Evolutionary conservation across 768 basidiomycete genomes (phyloP), one percentile per base, ranked within the genome.

Genomic region (Postia placenta): DNA sequence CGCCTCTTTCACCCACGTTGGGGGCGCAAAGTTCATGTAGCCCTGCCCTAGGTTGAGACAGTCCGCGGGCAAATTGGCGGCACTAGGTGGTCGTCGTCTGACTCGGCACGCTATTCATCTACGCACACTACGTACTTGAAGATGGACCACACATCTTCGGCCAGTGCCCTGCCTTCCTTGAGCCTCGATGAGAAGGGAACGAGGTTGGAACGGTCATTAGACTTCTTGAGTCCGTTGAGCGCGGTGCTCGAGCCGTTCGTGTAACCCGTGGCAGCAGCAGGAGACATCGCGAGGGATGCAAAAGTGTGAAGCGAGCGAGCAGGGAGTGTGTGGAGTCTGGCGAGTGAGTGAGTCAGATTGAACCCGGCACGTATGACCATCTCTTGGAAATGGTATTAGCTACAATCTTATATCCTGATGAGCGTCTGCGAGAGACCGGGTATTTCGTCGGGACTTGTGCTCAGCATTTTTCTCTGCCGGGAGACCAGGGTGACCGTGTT

Each of bases 1-100:
- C 1, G 85, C 87, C 17, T 83, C 72, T 36, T 73, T 79, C 49
- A 94, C 76, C 85, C 88, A 93, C 50, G 74, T 59, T 2, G 92
- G 90, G 14, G 92, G 92, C 1, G 81, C 65, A 63, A 93, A 94
- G 73, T 92, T 92, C 92, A 94, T 94, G 69, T 92, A 94, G 3
- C 67, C 67, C 56, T 82, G 95, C 3, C 95, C 95, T 38, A 99
- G 84, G 68, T 99, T 99, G 63, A 99, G 87, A 56, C 91, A 92
- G 63, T 97, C 91, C 9, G 79, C 54, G 0, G 95, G 95, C 54
- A 98, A 76, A 60, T 96, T 95, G 36, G 76, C 84, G 38, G 79
- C 91, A 63, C 92, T 96, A 62, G n/a, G 38, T n/a, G n/a, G n/a
- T 48, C 30, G 25, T 45, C 27, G 50, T 60, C 30, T 33, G 30